Base-by-base conservation (phyloP, 2,329 filamentous ascomycete species). In the Botrytis porri region DNA sequence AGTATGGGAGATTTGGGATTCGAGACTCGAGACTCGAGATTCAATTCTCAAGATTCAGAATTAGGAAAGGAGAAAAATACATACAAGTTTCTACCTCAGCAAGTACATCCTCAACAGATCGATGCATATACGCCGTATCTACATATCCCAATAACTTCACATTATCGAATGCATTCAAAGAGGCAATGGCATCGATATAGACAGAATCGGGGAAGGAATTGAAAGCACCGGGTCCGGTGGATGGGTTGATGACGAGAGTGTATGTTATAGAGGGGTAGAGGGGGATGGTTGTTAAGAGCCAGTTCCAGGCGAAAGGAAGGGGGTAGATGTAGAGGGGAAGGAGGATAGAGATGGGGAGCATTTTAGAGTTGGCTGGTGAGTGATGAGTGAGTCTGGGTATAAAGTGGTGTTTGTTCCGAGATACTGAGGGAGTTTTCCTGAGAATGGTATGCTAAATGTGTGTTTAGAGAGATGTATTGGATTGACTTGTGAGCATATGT, bases 271-370 rank as follows among this genome's bases (percentile, higher is more conserved):
- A n/a, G 10, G 69, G 60, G 25, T 71, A 22, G 6, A 60, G 29
- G 10, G 41, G 4, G 4, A 71, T 39, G 3, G 59, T 43, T 12
- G 35, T 43, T 18, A 35, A 64, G 8, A 64, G 41, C 39, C 51
- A 70, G n/a, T 70, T n/a, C 69, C 69, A 71, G 2, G 41, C 45
- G 4, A 35, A 18, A 9, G 60, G 59, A 0, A 20, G 3, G 2
- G 69, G 69, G 1, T 41, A 71, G 16, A 71, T 54, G 69, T 64
- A 71, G 3, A 71, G 60, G 60, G 69, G 69, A 0, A 71, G 69
- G 14, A 71, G 69, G 2, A 71, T 64, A 3, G 57, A 70, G 10
- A 14, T 22, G 20, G 20, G 35, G 41, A n/a, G n/a, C n/a, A n/a
- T n/a, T n/a, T n/a, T n/a, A n/a, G n/a, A n/a, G n/a, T n/a, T n/a